Evolutionary conservation across 345 rosid species (phyloP), one percentile per base, ranked within the genome.

Genomic region (Aegle marmelos): DNA sequence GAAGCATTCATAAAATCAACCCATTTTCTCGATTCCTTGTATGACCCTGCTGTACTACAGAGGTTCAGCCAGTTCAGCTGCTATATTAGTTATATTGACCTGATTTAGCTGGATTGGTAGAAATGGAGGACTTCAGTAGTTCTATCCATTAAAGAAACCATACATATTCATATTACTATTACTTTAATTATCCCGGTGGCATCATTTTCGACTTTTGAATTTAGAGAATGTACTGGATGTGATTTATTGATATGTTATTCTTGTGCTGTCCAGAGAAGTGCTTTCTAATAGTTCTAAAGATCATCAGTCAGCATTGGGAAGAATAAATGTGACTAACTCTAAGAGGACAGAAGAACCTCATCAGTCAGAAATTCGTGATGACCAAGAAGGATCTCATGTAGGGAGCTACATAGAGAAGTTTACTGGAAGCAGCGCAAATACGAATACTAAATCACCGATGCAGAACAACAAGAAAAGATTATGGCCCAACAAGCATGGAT

Each of bases 191-290:
- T 71, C 27, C 6, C 2, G 14, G 34, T 48, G 50, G 65, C 25
- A 6, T 57, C 53, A 24, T 14, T 56, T 72, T 57, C 0, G 0
- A 11, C 31, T 39, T 62, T 10, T 45, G 6, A 58, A 33, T 17
- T 53, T 33, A 58, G 72, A 54, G 71, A 60, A 57, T n/a, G 17
- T 41, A 11, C 37, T 13, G 4, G 61, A 33, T 54, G 25, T 54
- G 27, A 24, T 22, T 21, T 27, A 31, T 61, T 36, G 22, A 65
- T 65, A 24, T 53, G 24, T 53, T n/a, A 27, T 41, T 68, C 11
- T 62, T 74, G 50, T 45, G 50, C 25, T 67, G 5, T 41, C 22
- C 74, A 84, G 87, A 69, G 73, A 75, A 66, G 45, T 59, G 63
- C 57, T 28, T 70, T 37, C 75, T 24, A 53, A 37, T 39, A 16